Base-by-base conservation (phyloP, 2,329 filamentous ascomycete species). In the Orbilia brochopaga region DNA sequence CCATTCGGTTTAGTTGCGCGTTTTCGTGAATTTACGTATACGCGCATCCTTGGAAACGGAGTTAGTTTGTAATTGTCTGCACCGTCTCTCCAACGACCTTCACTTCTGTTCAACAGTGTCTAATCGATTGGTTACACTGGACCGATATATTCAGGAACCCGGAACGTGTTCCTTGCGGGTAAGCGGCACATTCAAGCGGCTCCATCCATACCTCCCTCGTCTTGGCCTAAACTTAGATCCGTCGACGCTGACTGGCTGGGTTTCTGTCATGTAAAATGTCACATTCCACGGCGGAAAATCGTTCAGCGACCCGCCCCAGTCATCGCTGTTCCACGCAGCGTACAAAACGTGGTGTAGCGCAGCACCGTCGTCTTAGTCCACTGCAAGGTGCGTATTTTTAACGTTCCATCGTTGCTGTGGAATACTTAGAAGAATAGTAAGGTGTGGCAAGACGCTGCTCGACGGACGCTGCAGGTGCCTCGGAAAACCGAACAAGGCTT, bases 111-210 rank as follows among this genome's bases (percentile, higher is more conserved):
- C 27, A 32, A 32, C 3, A 3, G 27, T 8, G 27, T 32, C 4
- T 32, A 32, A 8, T 32, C 27, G 4, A 32, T 32, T 8, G 27
- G 27, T 54, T 69, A 21, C 44, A 54, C 46, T 7, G 3, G 46
- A 13, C 11, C 10, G 24, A 11, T 32, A 2, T 17, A 65, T 61
- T 70, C 66, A 70, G 59, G 66, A 59, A 70, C 57, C 51, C 19
- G 19, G 19, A 48, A 21, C 8, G 4, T 21, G 24, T 53, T 35
- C 44, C 55, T 48, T 35, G 60, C 60, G 60, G 60, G 67, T 72
- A 65, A 65, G 67, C 67, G 67, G 67, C 67, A 72, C 51, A 65
- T 54, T 60, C 24, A 53, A 55, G 30, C 37, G 13, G 13, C 11
- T 60, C 60, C 55, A 51, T 54, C 30, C 17, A 17, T 35, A 32